These are phyloP conservation scores for Nigrospora sphaerica DNA, from an alignment of 2,329 filamentous ascomycete genomes.

Conservation along the genomic window DNA sequence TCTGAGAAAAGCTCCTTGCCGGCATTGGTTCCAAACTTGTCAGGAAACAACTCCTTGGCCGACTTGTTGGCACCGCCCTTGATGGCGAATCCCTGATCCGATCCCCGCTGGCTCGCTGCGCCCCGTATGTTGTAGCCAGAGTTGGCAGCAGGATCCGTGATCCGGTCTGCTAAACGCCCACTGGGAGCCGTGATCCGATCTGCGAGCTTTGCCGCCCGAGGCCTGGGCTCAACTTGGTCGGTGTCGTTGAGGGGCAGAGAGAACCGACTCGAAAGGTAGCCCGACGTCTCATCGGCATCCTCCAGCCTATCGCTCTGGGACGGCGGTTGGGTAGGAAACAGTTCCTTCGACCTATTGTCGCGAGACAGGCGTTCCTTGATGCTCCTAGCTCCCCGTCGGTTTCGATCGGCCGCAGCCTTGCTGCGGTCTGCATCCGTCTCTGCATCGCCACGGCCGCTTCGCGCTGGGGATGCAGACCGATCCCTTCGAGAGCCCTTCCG, in stretches of 20 bases:
- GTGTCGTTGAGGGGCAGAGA: slow-evolving; percentile 41
- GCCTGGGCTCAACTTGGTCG: slow-evolving; percentile 18
- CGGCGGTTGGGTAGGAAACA: slow-evolving; percentile 45
- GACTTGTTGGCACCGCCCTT: slow-evolving; percentile 52
- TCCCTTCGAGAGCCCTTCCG: slow-evolving; percentile 26
- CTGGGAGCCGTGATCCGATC: slow-evolving; percentile 21
- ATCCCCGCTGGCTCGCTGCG: slow-evolving; percentile 36
- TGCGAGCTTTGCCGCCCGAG: slow-evolving; percentile 12
- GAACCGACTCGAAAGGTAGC: slow-evolving; percentile 41
- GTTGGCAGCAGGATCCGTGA: slow-evolving; percentile 18
- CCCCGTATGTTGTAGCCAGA: slow-evolving; percentile 54
- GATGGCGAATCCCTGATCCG: slow-evolving; percentile 52
- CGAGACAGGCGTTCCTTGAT: slow-evolving; percentile 34
- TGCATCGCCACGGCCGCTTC: slow-evolving; percentile 34
- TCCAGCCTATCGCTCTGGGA: slow-evolving; percentile 37
- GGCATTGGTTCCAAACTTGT: slow-evolving; percentile 51
- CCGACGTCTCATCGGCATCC: slow-evolving; percentile 47
- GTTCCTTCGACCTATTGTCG: slow-evolving; percentile 43
- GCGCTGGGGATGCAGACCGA: slow-evolving; percentile 45
- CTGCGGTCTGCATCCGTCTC: slow-evolving; percentile 24
- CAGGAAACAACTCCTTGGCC: slow-evolving; percentile 63
- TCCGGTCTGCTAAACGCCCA: slow-evolving; percentile 24
- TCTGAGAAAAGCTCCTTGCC: slow-evolving; percentile 65
- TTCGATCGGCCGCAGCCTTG: slow-evolving; percentile 25
- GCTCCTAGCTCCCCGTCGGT: slow-evolving; percentile 35